phyloP scores from a whole-genome alignment of 352 stramenopile species.

The Phytopythium litorale region DNA sequence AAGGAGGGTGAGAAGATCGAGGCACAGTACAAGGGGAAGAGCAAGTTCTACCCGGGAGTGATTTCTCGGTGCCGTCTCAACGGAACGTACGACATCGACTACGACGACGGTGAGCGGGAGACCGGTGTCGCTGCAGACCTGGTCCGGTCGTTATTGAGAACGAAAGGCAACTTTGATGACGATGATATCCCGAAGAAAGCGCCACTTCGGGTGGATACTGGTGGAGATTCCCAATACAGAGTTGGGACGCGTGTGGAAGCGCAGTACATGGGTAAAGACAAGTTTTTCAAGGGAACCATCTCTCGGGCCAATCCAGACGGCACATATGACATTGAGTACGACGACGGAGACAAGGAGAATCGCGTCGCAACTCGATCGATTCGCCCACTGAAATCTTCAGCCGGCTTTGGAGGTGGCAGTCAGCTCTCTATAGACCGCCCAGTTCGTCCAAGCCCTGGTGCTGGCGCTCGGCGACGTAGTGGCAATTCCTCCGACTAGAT shows the following conservation, averaged over 20 bases:
- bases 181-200: not conserved
- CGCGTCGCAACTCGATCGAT: conserved; percentile 34
- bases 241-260: conserved; percentile 44
- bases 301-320: conserved; percentile 34
- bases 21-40: conserved; percentile 38
- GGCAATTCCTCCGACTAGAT: conserved; percentile 44
- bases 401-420: conserved; percentile 22
- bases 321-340: conserved; percentile 71
- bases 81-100: conserved; percentile 67
- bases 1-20: conserved; percentile 32
- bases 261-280: conserved; percentile 51
- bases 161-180: not conserved
- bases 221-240: not conserved
- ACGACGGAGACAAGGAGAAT: conserved; percentile 67
- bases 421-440: conserved; percentile 28
- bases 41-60: conserved; percentile 48
- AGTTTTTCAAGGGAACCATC: conserved; percentile 65
- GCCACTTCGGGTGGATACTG: not conserved
- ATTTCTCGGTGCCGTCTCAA: conserved; percentile 34
- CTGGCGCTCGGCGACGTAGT: conserved; percentile 31
- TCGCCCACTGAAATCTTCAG: conserved; percentile 20
- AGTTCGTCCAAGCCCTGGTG: conserved; percentile 21
- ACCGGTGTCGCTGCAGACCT: conserved; percentile 19
- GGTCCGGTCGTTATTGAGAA: conserved; percentile 6
- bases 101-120: conserved; percentile 77